Percentiles rank a stretch among this genome's conserved stretches.
phyloP scores from a whole-genome alignment of 140 eudicot genomes.

The Stevia rebaudiana region DNA sequence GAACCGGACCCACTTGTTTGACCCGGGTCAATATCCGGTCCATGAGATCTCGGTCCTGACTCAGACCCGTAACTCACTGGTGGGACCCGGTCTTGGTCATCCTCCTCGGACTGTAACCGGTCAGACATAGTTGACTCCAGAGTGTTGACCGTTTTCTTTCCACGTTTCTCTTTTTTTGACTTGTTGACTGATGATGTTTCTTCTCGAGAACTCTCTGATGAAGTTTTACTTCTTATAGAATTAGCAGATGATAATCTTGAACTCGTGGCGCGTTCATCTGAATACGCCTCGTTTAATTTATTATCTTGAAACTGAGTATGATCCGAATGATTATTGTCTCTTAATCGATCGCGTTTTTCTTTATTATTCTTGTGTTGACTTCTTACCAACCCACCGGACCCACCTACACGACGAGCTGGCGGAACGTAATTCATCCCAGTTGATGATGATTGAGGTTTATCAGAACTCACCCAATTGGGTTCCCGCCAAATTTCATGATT shows the following conservation, averaged over 20 bases:
- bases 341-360: slow-evolving; percentile 42
- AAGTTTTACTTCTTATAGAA: slow-evolving; percentile 76
- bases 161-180: slow-evolving; percentile 60
- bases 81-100: slow-evolving; percentile 48
- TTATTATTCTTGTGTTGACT: slow-evolving; percentile 47
- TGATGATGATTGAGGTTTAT: slow-evolving; percentile 40
- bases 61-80: slow-evolving; percentile 27
- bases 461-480: slow-evolving; percentile 41
- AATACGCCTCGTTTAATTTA: slow-evolving; percentile 35
- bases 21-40: slow-evolving; percentile 44
- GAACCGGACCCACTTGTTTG: slow-evolving; percentile 73
- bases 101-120: slow-evolving; percentile 39
- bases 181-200: slow-evolving; percentile 50
- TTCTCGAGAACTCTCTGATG: slow-evolving; percentile 92
- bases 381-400: slow-evolving; percentile 41
- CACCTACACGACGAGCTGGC: slow-evolving; percentile 52
- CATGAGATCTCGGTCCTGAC: slow-evolving; percentile 39
- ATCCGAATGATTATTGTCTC: slow-evolving; percentile 35
- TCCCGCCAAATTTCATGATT: slow-evolving; percentile 59
- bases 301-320: slow-evolving; percentile 39
- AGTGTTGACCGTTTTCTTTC: slow-evolving; percentile 37
- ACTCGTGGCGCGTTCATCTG: slow-evolving; percentile 60
- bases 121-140: slow-evolving; percentile 40
- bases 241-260: slow-evolving; percentile 69
- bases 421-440: slow-evolving; percentile 41